Percentiles rank a stretch among this genome's conserved stretches.
Conservation (phyloP, 495 filamentous ascomycete genomes). For the Daldinia concentrica region DNA sequence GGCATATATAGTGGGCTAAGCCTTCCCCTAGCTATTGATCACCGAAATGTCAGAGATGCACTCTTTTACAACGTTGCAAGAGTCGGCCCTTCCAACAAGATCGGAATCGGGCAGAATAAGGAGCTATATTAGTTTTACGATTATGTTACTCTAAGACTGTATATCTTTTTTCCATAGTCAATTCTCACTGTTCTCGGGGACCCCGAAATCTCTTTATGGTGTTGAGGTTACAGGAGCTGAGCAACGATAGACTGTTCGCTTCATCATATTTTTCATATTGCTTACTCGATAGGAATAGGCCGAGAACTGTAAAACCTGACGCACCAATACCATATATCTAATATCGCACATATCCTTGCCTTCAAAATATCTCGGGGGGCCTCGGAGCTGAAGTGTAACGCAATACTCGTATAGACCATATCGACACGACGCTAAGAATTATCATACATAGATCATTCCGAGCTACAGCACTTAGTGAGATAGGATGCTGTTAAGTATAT, state of each 20-base stretch:
- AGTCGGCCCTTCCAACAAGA: neutral
- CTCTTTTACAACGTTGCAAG: conserved; percentile 10
- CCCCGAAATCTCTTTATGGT: neutral
- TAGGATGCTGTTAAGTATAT: too few relatives aligned
- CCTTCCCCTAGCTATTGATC: neutral
- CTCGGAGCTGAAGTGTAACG: too few relatives aligned
- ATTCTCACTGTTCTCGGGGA: neutral
- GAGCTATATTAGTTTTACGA: neutral
- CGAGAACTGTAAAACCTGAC: too few relatives aligned
- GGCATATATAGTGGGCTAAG: conserved; percentile 1
- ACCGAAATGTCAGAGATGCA: neutral
- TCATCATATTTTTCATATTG: neutral
- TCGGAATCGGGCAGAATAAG: neutral
- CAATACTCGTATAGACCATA: too few relatives aligned
- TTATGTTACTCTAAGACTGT: neutral
- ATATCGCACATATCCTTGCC: too few relatives aligned
- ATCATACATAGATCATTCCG: too few relatives aligned
- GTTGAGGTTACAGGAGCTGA: neutral
- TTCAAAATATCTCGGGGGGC: too few relatives aligned
- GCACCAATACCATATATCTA: too few relatives aligned
- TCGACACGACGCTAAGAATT: too few relatives aligned
- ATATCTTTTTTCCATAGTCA: neutral
- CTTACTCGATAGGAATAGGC: too few relatives aligned
- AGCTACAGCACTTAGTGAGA: too few relatives aligned
- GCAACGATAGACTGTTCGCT: neutral